These are phyloP conservation scores for Fusarium miscanthi DNA, from an alignment of 2,329 filamentous ascomycete genomes.

Conservation along the genomic window DNA sequence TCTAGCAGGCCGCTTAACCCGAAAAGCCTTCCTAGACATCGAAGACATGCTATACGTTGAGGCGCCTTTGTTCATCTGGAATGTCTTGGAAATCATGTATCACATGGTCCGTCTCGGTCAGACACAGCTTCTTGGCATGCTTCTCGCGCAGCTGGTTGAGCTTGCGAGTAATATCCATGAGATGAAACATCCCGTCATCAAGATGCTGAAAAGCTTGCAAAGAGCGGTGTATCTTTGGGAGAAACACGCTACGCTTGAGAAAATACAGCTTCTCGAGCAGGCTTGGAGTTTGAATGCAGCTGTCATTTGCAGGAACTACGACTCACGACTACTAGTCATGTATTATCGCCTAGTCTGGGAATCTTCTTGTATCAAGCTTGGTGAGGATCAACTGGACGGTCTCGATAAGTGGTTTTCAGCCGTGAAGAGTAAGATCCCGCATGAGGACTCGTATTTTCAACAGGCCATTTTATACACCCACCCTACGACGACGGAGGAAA, in stretches of 20 bases:
- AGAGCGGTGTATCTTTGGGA: neutral
- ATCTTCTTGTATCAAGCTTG: neutral
- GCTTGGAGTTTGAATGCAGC: conserved; percentile 17
- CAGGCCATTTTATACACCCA: neutral
- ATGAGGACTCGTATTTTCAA: neutral
- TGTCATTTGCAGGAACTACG: conserved; percentile 1
- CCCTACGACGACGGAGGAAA: neutral
- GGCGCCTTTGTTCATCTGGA: conserved; percentile 28
- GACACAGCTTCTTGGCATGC: conserved; percentile 4
- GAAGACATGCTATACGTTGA: conserved; percentile 14
- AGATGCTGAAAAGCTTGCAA: neutral
- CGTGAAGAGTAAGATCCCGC: neutral
- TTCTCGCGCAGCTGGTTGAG: neutral
- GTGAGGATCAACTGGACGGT: neutral
- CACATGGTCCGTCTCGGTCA: conserved; percentile 7
- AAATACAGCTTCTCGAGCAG: neutral
- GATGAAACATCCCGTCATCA: neutral
- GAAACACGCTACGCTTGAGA: neutral
- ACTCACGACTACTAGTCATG: conserved; percentile 1
- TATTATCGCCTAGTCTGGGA: conserved; percentile 29
- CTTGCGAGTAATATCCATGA: neutral
- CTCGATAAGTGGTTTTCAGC: conserved; percentile 16
- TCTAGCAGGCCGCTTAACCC: conserved; percentile 15
- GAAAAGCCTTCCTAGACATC: conserved; percentile 14
- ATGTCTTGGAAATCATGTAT: conserved; percentile 21